Conservation (phyloP, 2,329 filamentous ascomycete genomes). For the Cladosporium oxysporum region DNA sequence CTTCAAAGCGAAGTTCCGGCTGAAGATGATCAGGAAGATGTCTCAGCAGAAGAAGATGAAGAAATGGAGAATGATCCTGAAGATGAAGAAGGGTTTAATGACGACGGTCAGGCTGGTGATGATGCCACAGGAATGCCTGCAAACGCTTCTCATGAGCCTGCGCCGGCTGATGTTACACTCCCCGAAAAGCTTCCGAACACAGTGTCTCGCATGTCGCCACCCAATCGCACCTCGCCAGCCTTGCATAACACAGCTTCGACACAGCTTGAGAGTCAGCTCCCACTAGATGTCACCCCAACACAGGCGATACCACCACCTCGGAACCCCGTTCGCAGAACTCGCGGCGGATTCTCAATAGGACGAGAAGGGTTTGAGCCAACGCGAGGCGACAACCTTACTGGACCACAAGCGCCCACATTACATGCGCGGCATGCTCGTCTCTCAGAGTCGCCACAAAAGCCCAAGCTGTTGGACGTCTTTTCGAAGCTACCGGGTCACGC, state of each 20-base stretch:
- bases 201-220: neutral
- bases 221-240: neutral
- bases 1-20: neutral
- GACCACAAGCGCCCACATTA: constrained; percentile 10
- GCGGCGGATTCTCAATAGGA: constrained; percentile 9
- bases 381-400: constrained; percentile 8
- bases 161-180: neutral
- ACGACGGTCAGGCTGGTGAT: neutral
- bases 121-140: neutral
- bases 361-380: constrained; percentile 12
- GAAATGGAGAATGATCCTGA: constrained; percentile 1
- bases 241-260: neutral
- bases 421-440: neutral
- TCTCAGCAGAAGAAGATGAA: neutral
- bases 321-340: neutral
- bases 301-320: neutral
- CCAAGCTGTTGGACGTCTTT: neutral
- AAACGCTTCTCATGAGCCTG: neutral
- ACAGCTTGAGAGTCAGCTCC: constrained; percentile 11
- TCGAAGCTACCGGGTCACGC: neutral
- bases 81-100: neutral
- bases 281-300: neutral
- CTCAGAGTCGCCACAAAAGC: neutral
- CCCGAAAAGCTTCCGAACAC: neutral
- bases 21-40: constrained; percentile 13